Conservation (phyloP, 2,329 filamentous ascomycete genomes). For the Neopestalotiopsis rosae region DNA sequence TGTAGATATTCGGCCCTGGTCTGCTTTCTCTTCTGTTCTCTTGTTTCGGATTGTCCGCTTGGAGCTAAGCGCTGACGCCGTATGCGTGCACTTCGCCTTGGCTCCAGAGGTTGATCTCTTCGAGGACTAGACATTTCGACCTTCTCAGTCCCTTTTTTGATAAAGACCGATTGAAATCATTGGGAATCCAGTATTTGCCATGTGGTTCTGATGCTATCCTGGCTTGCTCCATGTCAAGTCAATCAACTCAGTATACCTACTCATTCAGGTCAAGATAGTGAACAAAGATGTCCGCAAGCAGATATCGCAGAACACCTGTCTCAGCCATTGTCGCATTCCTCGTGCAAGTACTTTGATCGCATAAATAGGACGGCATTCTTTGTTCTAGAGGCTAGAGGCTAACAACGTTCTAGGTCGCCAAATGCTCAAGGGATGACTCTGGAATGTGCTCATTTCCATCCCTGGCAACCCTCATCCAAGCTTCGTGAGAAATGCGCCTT, state of each 20-base stretch:
- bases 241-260: background rate
- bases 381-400: background rate
- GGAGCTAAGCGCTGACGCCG: background rate
- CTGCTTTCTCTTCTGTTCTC: background rate
- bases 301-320: conserved; percentile 1
- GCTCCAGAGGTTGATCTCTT: background rate
- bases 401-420: background rate
- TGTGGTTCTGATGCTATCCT: background rate
- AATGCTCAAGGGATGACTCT: conserved; percentile 10
- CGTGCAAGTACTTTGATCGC: background rate
- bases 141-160: background rate
- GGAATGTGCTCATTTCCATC: conserved; percentile 14
- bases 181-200: background rate
- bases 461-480: conserved; percentile 5
- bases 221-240: background rate
- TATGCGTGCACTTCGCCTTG: background rate
- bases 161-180: background rate
- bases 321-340: conserved; percentile 13
- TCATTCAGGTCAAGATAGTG: background rate
- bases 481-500: background rate
- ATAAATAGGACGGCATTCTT: background rate
- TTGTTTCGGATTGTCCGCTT: background rate
- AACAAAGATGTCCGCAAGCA: conserved; percentile 13
- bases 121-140: background rate
- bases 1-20: background rate